Evolutionary conservation across 208 protist species (phyloP).

Genomic region (Borovskyia barvae): DNA sequence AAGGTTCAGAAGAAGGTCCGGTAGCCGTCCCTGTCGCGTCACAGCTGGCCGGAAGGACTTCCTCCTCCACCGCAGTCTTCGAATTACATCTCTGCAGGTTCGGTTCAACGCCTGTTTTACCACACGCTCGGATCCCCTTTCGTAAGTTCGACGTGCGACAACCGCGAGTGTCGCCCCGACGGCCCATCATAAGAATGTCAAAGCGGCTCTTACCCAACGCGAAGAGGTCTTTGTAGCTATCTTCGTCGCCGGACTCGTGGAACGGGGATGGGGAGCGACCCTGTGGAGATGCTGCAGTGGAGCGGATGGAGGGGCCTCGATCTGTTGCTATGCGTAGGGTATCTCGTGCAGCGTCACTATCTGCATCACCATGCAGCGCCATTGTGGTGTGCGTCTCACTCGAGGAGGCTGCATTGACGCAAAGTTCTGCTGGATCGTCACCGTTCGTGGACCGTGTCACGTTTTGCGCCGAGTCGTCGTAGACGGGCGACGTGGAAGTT

Average conservation of each 20-base stretch:
- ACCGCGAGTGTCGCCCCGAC: constrained; percentile 11
- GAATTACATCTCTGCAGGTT: too few species aligned
- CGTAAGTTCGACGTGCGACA: constrained; percentile 33
- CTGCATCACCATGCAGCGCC: too few species aligned
- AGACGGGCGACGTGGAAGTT: not conserved
- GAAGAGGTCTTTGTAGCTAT: constrained; percentile 3
- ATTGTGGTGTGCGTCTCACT: too few species aligned
- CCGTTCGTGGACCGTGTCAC: not conserved
- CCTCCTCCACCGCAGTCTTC: not conserved
- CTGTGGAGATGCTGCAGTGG: too few species aligned
- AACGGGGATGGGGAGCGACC: too few species aligned
- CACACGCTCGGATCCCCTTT: constrained; percentile 16
- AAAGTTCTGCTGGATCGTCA: too few species aligned
- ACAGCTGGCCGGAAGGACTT: not conserved
- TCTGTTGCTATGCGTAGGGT: too few species aligned
- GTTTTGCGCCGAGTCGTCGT: not conserved
- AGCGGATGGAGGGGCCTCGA: too few species aligned
- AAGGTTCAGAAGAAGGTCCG: not conserved
- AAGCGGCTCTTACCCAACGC: constrained; percentile 40
- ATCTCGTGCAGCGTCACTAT: too few species aligned
- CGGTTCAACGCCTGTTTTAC: too few species aligned
- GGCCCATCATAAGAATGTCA: constrained; percentile 45
- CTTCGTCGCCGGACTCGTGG: not conserved
- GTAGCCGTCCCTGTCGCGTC: not conserved
- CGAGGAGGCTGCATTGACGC: too few species aligned